Evolutionary conservation across 192 early-diverging fungal genomes (phyloP).

Genomic region (Anaeromyces robustus): DNA sequence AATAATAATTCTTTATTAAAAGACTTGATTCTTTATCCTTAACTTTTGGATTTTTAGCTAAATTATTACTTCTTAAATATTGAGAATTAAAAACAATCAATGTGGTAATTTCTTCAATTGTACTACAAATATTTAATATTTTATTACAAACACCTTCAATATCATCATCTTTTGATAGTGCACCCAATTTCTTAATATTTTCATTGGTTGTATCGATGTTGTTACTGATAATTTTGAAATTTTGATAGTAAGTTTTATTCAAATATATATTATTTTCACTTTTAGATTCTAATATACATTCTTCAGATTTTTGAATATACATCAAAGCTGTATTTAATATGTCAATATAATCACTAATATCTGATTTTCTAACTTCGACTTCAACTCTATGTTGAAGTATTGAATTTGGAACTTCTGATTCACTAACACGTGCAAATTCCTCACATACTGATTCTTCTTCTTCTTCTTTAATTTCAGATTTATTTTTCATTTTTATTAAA

Average conservation of each 20-base stretch:
- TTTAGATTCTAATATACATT: background rate
- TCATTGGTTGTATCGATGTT: background rate
- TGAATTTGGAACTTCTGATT: background rate
- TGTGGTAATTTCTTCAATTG: background rate
- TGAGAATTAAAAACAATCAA: background rate
- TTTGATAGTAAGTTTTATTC: background rate
- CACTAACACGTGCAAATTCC: slow-evolving; percentile 20
- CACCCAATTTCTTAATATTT: background rate
- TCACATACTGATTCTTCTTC: slow-evolving; percentile 23
- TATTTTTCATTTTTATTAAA: slow-evolving; percentile 34
- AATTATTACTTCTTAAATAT: background rate
- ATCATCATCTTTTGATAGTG: background rate
- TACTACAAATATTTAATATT: background rate
- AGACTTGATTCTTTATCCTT: background rate
- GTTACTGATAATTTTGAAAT: background rate
- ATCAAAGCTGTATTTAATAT: background rate
- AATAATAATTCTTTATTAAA: background rate
- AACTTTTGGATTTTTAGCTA: background rate
- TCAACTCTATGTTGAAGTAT: background rate
- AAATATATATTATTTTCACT: background rate
- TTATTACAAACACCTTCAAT: background rate
- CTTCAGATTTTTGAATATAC: background rate
- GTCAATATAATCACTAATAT: background rate
- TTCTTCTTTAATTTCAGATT: slow-evolving; percentile 26
- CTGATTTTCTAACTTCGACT: background rate